Conservation (phyloP, 306 rosid genomes). For the Alnus glutinosa region DNA sequence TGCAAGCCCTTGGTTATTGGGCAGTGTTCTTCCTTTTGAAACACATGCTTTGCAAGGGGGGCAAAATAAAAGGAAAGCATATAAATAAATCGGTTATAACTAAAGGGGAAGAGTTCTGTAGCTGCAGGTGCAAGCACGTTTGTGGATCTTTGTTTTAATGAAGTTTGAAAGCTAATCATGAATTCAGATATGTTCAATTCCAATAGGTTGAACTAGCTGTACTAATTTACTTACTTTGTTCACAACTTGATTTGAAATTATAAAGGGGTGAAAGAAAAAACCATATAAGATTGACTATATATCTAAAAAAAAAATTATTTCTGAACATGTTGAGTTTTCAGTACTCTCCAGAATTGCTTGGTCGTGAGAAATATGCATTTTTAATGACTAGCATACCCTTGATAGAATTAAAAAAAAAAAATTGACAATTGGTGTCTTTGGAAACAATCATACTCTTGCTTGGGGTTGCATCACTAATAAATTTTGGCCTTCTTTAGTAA, state of each 20-base stretch:
- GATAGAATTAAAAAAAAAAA: neutral
- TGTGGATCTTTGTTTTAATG: neutral
- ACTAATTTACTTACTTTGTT: neutral
- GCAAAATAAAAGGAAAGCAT: neutral
- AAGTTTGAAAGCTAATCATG: neutral
- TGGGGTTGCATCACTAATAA: neutral
- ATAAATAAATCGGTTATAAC: neutral
- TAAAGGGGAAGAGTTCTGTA: neutral
- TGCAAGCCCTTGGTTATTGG: neutral
- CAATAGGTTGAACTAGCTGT: neutral
- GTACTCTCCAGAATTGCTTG: neutral
- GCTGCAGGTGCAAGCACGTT: neutral
- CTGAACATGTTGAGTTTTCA: neutral
- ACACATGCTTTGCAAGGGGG: neutral
- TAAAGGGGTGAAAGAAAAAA: neutral
- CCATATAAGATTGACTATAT: neutral
- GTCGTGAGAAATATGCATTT: neutral
- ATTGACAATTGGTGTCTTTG: neutral
- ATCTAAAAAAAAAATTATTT: neutral
- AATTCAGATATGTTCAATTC: neutral
- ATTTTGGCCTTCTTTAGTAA: constrained; percentile 3
- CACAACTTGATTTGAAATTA: neutral
- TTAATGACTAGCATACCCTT: neutral
- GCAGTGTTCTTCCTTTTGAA: neutral
- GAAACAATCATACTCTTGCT: neutral